These are phyloP conservation scores for Diutina sp. DNA, from an alignment of 1,139 yeast genomes.

Conservation along the genomic window DNA sequence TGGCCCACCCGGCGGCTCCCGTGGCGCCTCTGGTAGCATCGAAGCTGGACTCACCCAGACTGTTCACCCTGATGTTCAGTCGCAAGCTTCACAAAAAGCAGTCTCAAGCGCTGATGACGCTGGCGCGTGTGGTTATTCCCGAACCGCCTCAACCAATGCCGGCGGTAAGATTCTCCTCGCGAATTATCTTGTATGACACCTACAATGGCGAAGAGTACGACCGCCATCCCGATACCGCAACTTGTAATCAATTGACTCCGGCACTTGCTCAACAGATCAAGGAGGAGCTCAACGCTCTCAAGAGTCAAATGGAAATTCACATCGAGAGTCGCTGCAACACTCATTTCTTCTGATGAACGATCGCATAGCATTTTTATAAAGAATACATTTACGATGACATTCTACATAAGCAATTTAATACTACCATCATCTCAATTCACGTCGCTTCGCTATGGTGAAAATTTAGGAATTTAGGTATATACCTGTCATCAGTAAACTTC, in stretches of 20 bases:
- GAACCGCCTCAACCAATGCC: slow-evolving; percentile 4
- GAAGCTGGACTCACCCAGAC: slow-evolving; percentile 11
- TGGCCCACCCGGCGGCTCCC: neutral
- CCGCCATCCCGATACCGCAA: slow-evolving; percentile 85
- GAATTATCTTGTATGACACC: slow-evolving; percentile 78
- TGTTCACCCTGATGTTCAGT: slow-evolving; percentile 19
- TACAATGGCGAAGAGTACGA: slow-evolving; percentile 80
- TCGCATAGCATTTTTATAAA: neutral
- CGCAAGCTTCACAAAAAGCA: slow-evolving; percentile 11
- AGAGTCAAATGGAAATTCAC: slow-evolving; percentile 74
- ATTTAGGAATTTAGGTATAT: no score
- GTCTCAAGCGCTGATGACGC: slow-evolving; percentile 8
- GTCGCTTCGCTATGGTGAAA: no score
- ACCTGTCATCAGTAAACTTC: neutral
- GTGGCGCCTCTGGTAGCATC: neutral
- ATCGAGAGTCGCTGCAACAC: slow-evolving; percentile 68
- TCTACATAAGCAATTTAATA: no score
- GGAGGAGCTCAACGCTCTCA: slow-evolving; percentile 71
- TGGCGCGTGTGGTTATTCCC: slow-evolving; percentile 4
- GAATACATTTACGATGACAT: neutral
- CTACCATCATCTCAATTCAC: neutral
- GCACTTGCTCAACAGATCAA: slow-evolving; percentile 76
- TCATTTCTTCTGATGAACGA: slow-evolving; percentile 46
- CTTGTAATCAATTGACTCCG: slow-evolving; percentile 89
- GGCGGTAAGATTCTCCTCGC: slow-evolving; percentile 67